Conservation (phyloP, 306 rosid genomes). For the Vigna mungo region DNA sequence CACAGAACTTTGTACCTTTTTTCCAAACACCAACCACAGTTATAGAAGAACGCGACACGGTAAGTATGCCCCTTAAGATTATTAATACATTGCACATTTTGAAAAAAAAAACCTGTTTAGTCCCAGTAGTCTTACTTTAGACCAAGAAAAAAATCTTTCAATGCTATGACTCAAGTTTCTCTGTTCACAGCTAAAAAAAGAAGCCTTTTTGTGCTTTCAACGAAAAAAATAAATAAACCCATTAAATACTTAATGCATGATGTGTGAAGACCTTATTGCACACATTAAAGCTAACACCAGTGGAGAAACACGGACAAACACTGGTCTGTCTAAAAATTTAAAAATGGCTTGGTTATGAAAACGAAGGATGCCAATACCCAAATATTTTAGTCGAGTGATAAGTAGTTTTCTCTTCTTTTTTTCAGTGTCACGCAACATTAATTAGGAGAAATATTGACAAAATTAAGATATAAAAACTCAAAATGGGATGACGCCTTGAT, state of each 20-base stretch:
- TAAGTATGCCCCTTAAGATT: neutral
- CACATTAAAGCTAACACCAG: too few species aligned
- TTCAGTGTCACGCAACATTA: neutral
- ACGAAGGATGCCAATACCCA: neutral
- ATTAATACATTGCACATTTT: neutral
- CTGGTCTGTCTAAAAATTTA: neutral
- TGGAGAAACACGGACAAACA: neutral
- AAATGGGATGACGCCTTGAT: slow-evolving; percentile 45
- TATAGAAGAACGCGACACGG: neutral
- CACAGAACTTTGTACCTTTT: neutral
- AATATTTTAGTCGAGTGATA: too few species aligned
- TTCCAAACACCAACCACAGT: neutral
- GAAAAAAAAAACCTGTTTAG: neutral
- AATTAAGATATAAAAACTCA: slow-evolving; percentile 32
- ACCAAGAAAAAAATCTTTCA: neutral
- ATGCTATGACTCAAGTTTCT: neutral
- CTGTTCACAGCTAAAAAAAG: neutral
- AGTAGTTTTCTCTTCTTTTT: neutral
- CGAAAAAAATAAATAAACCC: neutral
- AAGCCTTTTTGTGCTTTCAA: neutral
- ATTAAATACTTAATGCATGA: neutral
- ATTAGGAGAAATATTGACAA: neutral
- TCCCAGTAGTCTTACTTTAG: neutral
- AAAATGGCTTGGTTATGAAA: neutral
- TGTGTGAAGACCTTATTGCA: neutral